Evolutionary conservation across 2,329 filamentous ascomycete genomes (phyloP).

Genomic region (Clonostachys rhizophaga): DNA sequence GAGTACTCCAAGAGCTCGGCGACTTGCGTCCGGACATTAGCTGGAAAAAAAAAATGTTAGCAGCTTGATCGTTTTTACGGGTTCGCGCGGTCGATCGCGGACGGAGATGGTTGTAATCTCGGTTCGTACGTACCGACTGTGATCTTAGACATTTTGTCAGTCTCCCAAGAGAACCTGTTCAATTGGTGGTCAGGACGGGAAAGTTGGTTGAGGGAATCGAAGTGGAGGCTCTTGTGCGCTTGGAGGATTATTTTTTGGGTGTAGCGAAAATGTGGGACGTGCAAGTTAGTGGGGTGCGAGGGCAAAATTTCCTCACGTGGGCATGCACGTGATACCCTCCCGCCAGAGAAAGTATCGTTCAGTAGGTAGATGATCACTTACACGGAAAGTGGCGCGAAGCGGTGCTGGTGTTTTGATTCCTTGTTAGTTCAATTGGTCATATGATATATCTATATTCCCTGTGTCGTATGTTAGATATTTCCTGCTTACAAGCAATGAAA

Average conservation of each 20-base stretch:
- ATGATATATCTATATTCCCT: no score
- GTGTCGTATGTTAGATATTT: no score
- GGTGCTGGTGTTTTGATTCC: not conserved
- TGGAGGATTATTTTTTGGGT: constrained; percentile 7
- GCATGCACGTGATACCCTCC: constrained; percentile 16
- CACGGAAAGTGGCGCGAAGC: not conserved
- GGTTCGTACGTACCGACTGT: constrained; percentile 55
- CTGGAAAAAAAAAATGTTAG: constrained; percentile 30
- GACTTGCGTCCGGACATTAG: constrained; percentile 95
- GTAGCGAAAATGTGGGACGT: constrained; percentile 16
- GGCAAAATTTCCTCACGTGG: constrained; percentile 29
- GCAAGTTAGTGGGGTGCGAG: constrained; percentile 11
- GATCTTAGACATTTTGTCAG: constrained; percentile 85
- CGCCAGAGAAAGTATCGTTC: constrained; percentile 2
- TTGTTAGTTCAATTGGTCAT: no score
- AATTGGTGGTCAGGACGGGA: constrained; percentile 58
- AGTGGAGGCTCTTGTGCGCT: not conserved
- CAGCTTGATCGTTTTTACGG: constrained; percentile 16
- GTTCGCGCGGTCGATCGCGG: not conserved
- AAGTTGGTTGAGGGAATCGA: constrained; percentile 10
- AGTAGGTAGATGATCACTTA: not conserved
- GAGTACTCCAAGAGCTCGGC: constrained; percentile 93
- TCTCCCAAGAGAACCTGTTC: constrained; percentile 79
- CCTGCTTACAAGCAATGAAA: not conserved
- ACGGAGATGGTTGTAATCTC: not conserved